Conservation (phyloP, 1,284 basidiomycete genomes). For the Naganishia liquefaciens region DNA sequence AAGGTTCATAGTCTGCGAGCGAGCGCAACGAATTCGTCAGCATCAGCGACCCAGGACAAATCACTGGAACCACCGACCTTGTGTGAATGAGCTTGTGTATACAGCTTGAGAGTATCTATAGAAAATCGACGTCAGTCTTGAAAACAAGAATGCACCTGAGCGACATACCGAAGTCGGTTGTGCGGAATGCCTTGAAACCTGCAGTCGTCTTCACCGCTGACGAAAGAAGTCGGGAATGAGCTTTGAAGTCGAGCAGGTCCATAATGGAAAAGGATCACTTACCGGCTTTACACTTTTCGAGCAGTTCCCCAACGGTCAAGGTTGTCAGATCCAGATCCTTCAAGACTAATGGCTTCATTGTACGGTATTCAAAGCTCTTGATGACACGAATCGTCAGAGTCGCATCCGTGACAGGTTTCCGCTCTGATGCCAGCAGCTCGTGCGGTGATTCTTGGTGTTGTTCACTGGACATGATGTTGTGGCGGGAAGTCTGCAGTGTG, state of each 20-base stretch:
- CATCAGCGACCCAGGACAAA: background rate
- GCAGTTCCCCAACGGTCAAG: slow-evolving; percentile 74
- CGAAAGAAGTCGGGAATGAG: background rate
- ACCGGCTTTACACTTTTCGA: slow-evolving; percentile 65
- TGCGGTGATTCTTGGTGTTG: slow-evolving; percentile 14
- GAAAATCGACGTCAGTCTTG: background rate
- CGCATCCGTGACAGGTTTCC: slow-evolving; percentile 36
- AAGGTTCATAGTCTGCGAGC: slow-evolving; percentile 76
- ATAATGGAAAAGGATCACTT: slow-evolving; percentile 34
- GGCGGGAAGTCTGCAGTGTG: background rate
- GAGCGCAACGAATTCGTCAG: slow-evolving; percentile 17
- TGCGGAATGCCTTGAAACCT: slow-evolving; percentile 84
- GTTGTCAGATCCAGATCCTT: slow-evolving; percentile 76
- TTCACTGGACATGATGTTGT: background rate
- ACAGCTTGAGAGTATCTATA: slow-evolving; percentile 87
- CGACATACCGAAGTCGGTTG: slow-evolving; percentile 64
- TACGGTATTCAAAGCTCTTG: slow-evolving; percentile 91
- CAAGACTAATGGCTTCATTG: slow-evolving; percentile 83
- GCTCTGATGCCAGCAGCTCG: slow-evolving; percentile 30
- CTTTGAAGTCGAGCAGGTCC: background rate
- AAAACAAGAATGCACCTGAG: background rate
- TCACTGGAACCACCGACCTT: slow-evolving; percentile 62
- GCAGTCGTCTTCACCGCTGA: slow-evolving; percentile 69
- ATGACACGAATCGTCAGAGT: slow-evolving; percentile 72
- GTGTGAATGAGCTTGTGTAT: slow-evolving; percentile 89